Evolutionary conservation across 1,139 yeast genomes (phyloP).

Genomic region (Saccharomycopsis hybrid): DNA sequence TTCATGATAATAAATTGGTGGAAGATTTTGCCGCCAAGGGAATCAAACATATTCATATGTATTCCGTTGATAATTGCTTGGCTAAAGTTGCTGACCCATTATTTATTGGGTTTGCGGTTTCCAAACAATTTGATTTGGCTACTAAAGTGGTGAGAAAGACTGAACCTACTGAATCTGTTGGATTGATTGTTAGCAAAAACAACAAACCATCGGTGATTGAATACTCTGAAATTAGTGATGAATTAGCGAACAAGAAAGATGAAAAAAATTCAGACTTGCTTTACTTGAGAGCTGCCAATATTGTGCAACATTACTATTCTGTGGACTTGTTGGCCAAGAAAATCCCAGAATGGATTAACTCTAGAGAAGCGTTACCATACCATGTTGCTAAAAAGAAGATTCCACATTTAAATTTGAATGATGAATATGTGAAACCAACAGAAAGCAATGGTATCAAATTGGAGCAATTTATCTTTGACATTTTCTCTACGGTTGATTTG

Average conservation of each 20-base stretch:
- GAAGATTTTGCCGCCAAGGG: slow-evolving; percentile 65
- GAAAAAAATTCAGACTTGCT: slow-evolving; percentile 48
- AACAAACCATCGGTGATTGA: slow-evolving; percentile 86
- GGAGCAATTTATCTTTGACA: slow-evolving; percentile 96
- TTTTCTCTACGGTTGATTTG: slow-evolving; percentile 73
- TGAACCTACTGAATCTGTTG: slow-evolving; percentile 83
- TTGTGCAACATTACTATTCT: slow-evolving; percentile 93
- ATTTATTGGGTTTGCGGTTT: slow-evolving; percentile 81
- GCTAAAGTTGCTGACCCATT: slow-evolving; percentile 94
- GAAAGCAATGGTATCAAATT: slow-evolving; percentile 86
- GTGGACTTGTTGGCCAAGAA: slow-evolving; percentile 55
- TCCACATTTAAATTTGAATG: slow-evolving; percentile 46
- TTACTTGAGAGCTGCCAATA: slow-evolving; percentile 87
- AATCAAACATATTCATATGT: slow-evolving; percentile 88
- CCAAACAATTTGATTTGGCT: slow-evolving; percentile 62
- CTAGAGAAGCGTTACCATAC: slow-evolving; percentile 69
- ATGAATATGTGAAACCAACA: slow-evolving; percentile 50
- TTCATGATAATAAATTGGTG: slow-evolving; percentile 56
- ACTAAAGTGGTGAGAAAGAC: slow-evolving; percentile 95
- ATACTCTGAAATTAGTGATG: slow-evolving; percentile 80
- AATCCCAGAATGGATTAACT: slow-evolving; percentile 66
- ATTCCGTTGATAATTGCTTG: slow-evolving; percentile 90
- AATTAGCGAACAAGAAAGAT: slow-evolving; percentile 60
- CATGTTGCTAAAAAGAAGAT: slow-evolving; percentile 94
- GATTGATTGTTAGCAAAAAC: slow-evolving; percentile 74